Base-by-base conservation (phyloP, 148 eudicot genomes). In the Oxyria digyna region DNA sequence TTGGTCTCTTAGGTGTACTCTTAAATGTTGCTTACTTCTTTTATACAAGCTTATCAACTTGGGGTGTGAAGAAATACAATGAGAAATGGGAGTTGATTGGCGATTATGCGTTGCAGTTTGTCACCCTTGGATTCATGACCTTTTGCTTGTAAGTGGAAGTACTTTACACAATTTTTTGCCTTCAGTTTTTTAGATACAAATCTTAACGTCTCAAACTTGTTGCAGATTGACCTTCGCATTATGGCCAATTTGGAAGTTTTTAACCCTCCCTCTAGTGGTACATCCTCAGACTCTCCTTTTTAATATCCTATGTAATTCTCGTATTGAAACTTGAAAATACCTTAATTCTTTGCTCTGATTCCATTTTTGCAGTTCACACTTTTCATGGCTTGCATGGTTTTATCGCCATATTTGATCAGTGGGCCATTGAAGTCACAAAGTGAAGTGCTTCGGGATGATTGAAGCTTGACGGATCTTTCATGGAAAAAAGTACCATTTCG, bases 361-460 rank as follows among this genome's bases (percentile, higher is more conserved):
- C 27, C 20, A 29, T n/a, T 55, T 31, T 17, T 80, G 83, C 87
- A 91, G 97, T 91, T 91, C 76, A 85, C 95, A 2, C 85, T 91
- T 66, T 82, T 86, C 81, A 88, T 91, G 97, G 95, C 90, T 54
- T 77, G 88, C 76, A 88, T 84, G 88, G 91, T 91, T 14, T 72
- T 88, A 74, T 77, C 82, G 17, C 87, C 91, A 0, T 84, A 83
- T 71, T 43, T 91, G 77, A 75, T 83, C 64, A 79, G 74, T 42
- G 85, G 88, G 70, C 73, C 79, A 72, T 68, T 82, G 67, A 78
- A 74, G 76, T 78, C 83, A 57, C 85, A 79, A 63, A 38, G 85
- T 2, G 84, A 83, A 42, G 82, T 72, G 71, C 76, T 83, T 69
- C 88, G 95, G 69, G 79, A 76, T 62, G 96, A 88, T 79, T 88